Evolutionary conservation across 208 protist species (phyloP).

Genomic region (Trypanosoma boissoni): DNA sequence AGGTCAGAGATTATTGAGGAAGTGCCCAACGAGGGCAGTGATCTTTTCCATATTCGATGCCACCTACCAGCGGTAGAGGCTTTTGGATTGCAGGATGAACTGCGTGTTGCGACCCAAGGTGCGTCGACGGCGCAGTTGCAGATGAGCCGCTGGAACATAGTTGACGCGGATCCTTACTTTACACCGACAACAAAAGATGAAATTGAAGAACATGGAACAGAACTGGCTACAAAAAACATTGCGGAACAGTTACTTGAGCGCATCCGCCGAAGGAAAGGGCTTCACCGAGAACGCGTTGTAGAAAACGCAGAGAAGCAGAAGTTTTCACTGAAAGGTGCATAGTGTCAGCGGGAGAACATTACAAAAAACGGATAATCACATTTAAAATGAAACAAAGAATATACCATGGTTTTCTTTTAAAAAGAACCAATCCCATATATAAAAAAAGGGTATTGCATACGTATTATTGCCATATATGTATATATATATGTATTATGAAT

Average conservation of each 20-base stretch:
- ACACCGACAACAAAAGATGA: slow-evolving; percentile 96
- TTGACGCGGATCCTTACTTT: slow-evolving; percentile 96
- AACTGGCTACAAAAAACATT: slow-evolving; percentile 87
- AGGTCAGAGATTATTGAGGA: slow-evolving; percentile 94
- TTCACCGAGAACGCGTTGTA: slow-evolving; percentile 79
- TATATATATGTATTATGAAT: not conserved
- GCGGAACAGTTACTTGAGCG: slow-evolving; percentile 80
- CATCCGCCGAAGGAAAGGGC: slow-evolving; percentile 83
- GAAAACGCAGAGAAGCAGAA: slow-evolving; percentile 90
- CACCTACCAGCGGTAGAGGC: slow-evolving; percentile 95
- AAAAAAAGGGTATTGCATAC: too few relatives aligned
- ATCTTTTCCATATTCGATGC: slow-evolving; percentile 94
- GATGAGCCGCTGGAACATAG: slow-evolving; percentile 93
- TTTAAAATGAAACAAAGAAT: not conserved
- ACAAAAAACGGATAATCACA: not conserved
- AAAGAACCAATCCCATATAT: too few relatives aligned
- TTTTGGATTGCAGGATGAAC: slow-evolving; percentile 97
- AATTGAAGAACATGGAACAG: slow-evolving; percentile 93
- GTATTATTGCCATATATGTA: not conserved
- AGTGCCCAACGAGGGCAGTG: slow-evolving; percentile 95
- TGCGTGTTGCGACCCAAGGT: slow-evolving; percentile 94
- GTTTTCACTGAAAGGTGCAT: slow-evolving; percentile 87
- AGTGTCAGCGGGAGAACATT: slow-evolving; percentile 1
- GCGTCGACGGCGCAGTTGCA: slow-evolving; percentile 95
- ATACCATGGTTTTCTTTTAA: slow-evolving; percentile 7